Base-by-base conservation (phyloP, 805 yeast species). In the Pichia cabralensis region DNA sequence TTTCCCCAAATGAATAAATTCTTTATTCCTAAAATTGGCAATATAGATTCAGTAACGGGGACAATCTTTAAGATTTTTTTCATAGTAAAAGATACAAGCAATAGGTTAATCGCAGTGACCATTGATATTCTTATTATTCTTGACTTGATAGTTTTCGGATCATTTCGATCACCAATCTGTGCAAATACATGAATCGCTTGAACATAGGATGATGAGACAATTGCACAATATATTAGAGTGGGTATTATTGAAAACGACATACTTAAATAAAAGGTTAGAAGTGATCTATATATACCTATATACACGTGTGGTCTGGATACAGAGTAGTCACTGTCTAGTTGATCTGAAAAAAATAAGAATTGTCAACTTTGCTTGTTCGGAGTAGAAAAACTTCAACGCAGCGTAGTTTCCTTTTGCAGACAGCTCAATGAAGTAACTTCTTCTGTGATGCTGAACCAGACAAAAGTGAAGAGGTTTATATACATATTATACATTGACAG, bases 131-230 rank as follows among this genome's bases (percentile, higher is more conserved):
- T 50, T 5, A 14, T 37, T 8, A 74, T 38, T 20, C 80, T 53
- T 30, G 61, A 54, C 25, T 44, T 41, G 3, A 74, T 61, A 5
- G 73, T 68, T 0, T 14, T 30, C 1, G 64, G 62, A 26, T 71
- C 65, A 47, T 74, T 60, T 22, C 81, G 48, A 11, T 45, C 38
- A 6, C 54, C 48, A 14, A 28, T 8, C 7, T 41, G 40, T 4
- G 51, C 44, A 8, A 34, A 36, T 26, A 55, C 33, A 42, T 65
- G 65, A 12, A 74, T 55, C 20, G 56, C 60, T 4, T 53, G 45
- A 12, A 75, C 79, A 47, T 73, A 75, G 3, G 65, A 55, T 10
- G 57, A 35, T 1, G 80, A 66, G 3, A 71, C 49, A 0, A 50
- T 28, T 0, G 58, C 22, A 1, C 68, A 51, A 6, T 60, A 44